Base-by-base conservation (phyloP, 2,329 filamentous ascomycete species). In the Bipolaris sorokiniana region DNA sequence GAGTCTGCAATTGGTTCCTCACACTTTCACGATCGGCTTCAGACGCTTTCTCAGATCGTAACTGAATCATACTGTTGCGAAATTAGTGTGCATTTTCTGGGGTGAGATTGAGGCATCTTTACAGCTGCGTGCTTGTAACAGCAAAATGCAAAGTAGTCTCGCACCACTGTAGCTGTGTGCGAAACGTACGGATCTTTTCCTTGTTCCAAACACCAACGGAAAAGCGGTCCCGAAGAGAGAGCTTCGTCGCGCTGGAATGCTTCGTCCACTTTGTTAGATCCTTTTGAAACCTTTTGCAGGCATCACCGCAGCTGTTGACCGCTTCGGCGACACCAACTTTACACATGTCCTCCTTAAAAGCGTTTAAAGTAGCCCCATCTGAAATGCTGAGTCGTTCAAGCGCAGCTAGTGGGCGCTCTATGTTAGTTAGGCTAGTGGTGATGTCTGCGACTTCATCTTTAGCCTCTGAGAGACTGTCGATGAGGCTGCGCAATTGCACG, bases 241-340 rank as follows among this genome's bases (percentile, higher is more conserved):
- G 37, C 37, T 54, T 62, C 11, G 42, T 26, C 20, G 44, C 37
- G 48, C 38, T 60, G 7, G 59, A 64, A 47, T 62, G 53, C 38
- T 58, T 64, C n/a, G 56, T 64, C 59, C 53, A 64, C 40, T 58
- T 59, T 6, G 20, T 28, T 2, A 64, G 18, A 11, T 54, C 58
- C 45, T 54, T 56, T 46, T 22, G 49, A 48, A 64, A 64, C 26
- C 54, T 26, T 20, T 33, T 40, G 48, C 59, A 64, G 16, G 50
- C 54, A 38, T 51, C 28, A 11, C 59, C 56, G 34, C 56, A 62
- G 26, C 48, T 49, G 22, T 64, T 60, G 13, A 64, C 59, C 2
- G 56, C 59, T 59, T 64, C 48, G 1, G 59, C 44, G 15, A 64
- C 45, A 23, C 62, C 56, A 42, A 56, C 31, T 28, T 56, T 64